Base-by-base conservation (phyloP, 2,329 filamentous ascomycete genomes). In the Xylaria polymorpha region DNA sequence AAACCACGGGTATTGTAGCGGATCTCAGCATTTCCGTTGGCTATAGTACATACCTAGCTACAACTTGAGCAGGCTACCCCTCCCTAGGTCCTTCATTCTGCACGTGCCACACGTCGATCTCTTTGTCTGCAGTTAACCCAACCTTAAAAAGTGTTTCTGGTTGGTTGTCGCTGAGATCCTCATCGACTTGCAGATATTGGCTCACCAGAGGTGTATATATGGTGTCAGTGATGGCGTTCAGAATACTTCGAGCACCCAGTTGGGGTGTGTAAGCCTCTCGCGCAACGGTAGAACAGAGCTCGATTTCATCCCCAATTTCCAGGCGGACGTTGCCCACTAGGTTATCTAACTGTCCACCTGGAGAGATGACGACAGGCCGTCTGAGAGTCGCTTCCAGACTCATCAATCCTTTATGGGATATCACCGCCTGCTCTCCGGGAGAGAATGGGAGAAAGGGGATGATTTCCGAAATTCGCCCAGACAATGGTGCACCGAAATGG, bases 381-480 rank as follows among this genome's bases (percentile, higher is more conserved):
- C 61, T 58, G 22, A 74, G 57, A n/a, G 43, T 55, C 2, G 29
- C 65, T 22, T 74, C 76, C 1, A 84, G 72, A 18, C 81, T 75
- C 12, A 81, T 77, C 4, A 85, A 64, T 61, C 75, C 80, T 71
- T 81, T 83, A 71, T 85, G 82, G 0, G 78, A 80, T 1, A 85
- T 75, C 0, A 84, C 79, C 1, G 79, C 80, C 66, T 81, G 78
- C 55, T 77, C 75, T 29, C 62, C 67, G 12, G 67, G 22, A 18
- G 71, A 66, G 61, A 76, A 78, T 12, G 68, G 66, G 2, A 77
- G 61, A 56, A 79, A 78, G 4, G 70, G 71, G 5, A 77, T 63
- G 57, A 76, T 69, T 20, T 74, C 75, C 0, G 78, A 79, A 14
- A 86, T 80, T 1, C 83, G 79, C 6, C 82, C 80, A 0, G 82